These are phyloP conservation scores for Citrus cavaleriei DNA, from an alignment of 345 rosid genomes.

Conservation along the genomic window DNA sequence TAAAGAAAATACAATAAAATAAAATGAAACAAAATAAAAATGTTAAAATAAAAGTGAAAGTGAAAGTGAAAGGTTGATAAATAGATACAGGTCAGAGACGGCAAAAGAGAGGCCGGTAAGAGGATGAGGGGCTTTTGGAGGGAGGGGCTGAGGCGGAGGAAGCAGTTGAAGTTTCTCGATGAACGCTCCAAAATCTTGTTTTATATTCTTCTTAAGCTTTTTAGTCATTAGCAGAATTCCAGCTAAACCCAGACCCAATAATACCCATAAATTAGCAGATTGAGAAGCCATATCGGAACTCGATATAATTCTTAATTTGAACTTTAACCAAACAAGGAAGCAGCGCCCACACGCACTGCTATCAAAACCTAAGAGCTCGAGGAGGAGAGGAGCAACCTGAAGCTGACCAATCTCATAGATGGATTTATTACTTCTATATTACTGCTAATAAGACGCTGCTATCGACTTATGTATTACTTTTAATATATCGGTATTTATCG, in stretches of 20 bases:
- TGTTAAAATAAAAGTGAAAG: neutral
- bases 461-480: neutral
- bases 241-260: slow-evolving; percentile 81
- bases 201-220: slow-evolving; percentile 58
- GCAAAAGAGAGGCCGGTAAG: slow-evolving; percentile 83
- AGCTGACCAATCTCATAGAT: no score
- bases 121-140: slow-evolving; percentile 97
- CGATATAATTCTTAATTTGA: neutral
- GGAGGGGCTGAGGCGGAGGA: slow-evolving; percentile 97
- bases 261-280: slow-evolving; percentile 77
- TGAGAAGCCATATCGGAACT: slow-evolving; percentile 47
- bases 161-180: slow-evolving; percentile 67
- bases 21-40: neutral
- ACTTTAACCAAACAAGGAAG: no score
- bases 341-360: neutral
- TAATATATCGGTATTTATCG: no score
- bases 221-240: slow-evolving; percentile 63
- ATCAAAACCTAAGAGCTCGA: slow-evolving; percentile 4
- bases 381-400: neutral
- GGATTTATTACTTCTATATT: neutral
- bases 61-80: slow-evolving; percentile 2
- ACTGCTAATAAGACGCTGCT: neutral
- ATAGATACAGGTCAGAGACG: slow-evolving; percentile 67
- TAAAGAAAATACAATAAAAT: neutral
- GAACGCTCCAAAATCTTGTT: slow-evolving; percentile 92